Evolutionary conservation across 2,329 filamentous ascomycete genomes (phyloP), one percentile per base, ranked within the genome.

Genomic region (Pseudogymnoascus verrucosus): DNA sequence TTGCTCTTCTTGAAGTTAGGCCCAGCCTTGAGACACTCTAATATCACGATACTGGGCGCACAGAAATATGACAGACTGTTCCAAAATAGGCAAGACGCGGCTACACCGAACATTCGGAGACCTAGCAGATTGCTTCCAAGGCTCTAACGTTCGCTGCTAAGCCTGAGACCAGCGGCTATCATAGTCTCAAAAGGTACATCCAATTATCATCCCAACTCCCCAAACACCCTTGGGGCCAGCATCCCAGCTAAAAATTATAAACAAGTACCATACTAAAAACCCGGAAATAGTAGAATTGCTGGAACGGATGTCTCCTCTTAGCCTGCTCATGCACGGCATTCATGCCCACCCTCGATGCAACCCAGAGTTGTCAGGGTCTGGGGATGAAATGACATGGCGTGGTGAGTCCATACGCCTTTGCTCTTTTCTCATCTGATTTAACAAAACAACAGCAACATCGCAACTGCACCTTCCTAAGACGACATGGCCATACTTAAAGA

Each of bases 81-180:
- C 28, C 51, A 14, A 34, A 57, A 57, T 10, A 57, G 51, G 51
- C 5, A 57, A 34, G 26, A 19, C 28, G 28, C 51, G 28, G 51
- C 51, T 57, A 57, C 51, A 57, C 51, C 51, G 51, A 57, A 57
- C 28, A 34, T 57, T 57, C 51, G 28, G n/a, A 34, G 51, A 12
- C 51, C 28, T 21, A 21, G 51, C 28, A 34, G 51, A 34, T 57
- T 21, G 19, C 2, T 57, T 57, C 51, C 16, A 57, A 34, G 10
- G 51, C 28, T 57, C 11, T 57, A 34, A 21, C 51, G 21, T 57
- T 57, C 51, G 28, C n/a, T 57, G 28, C n/a, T 34, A 21, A 7
- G 28, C 5, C 51, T 57, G n/a, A 57, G 51, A 57, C 51, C n/a
- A 57, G 51, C 51, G 51, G 51, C 51, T 34, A 57, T 57, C 26